These are phyloP conservation scores for Leccinum insolens DNA, from an alignment of 1,284 basidiomycete genomes.

Conservation along the genomic window DNA sequence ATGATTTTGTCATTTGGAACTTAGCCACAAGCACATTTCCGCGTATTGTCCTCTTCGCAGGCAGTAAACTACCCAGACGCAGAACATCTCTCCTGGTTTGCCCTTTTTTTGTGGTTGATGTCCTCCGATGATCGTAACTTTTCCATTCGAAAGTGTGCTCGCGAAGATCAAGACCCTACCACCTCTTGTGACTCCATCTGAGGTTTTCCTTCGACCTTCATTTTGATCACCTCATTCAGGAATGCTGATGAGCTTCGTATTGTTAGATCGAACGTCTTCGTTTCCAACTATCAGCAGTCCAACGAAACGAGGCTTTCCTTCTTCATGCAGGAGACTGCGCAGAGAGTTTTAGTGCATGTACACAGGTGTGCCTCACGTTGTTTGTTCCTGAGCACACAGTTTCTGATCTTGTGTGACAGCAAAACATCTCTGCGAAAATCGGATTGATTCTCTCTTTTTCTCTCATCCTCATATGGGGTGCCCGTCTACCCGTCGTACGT, in stretches of 20 bases:
- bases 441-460: conserved; percentile 96
- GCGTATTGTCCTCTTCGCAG: conserved; percentile 21
- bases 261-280: conserved; percentile 84
- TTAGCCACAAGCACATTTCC: conserved; percentile 1
- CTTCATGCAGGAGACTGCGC: conserved; percentile 98
- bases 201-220: conserved; percentile 53
- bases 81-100: conserved; percentile 36
- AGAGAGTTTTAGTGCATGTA: conserved; percentile 91
- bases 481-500: conserved; percentile 80
- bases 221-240: neutral
- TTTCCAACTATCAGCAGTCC: conserved; percentile 78
- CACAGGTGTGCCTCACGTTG: conserved; percentile 54
- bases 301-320: conserved; percentile 89
- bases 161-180: conserved; percentile 76
- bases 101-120: neutral
- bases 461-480: conserved; percentile 93
- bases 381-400: neutral
- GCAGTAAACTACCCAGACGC: conserved; percentile 41
- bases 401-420: conserved; percentile 44
- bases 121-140: neutral
- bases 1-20: neutral
- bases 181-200: conserved; percentile 86
- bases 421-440: conserved; percentile 93
- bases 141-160: conserved; percentile 61
- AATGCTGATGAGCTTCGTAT: conserved; percentile 14